Evolutionary conservation across 2,329 filamentous ascomycete genomes (phyloP).

Genomic region (Cryphonectria carpinicola): DNA sequence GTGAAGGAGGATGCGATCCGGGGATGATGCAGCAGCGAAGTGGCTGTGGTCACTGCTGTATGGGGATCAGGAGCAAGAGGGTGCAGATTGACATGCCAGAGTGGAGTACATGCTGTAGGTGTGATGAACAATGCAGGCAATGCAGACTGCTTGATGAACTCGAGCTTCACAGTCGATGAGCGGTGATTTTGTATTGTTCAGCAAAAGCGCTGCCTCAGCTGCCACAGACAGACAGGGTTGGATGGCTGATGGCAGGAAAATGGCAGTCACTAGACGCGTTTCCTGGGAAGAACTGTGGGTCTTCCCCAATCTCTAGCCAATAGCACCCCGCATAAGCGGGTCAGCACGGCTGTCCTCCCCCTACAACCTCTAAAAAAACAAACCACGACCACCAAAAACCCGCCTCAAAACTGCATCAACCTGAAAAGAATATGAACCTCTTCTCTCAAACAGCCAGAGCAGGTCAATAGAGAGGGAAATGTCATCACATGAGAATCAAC

Average conservation of each 20-base stretch:
- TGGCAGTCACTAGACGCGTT: conserved; percentile 9
- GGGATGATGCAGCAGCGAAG: conserved; percentile 5
- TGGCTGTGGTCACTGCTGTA: neutral
- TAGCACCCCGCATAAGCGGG: neutral
- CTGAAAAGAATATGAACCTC: neutral
- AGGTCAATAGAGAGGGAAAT: neutral
- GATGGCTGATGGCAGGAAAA: conserved; percentile 6
- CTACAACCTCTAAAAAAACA: neutral
- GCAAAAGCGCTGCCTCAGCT: conserved; percentile 9
- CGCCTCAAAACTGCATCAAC: neutral
- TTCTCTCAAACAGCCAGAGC: neutral
- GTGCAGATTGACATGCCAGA: neutral
- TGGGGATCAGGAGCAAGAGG: neutral
- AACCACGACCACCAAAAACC: neutral
- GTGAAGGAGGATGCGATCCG: conserved; percentile 1
- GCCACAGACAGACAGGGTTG: conserved; percentile 1
- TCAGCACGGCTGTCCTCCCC: neutral
- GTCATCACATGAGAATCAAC: neutral
- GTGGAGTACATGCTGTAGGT: neutral
- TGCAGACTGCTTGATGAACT: conserved; percentile 7
- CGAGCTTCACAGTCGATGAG: conserved; percentile 1
- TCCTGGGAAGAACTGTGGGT: conserved; percentile 3
- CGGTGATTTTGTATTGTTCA: neutral
- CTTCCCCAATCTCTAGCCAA: neutral
- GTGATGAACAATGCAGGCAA: conserved; percentile 5